Percentiles rank a stretch among this genome's conserved stretches.
These are phyloP conservation scores for Pterulicium gracile DNA, from an alignment of 1,284 basidiomycete genomes.

Conservation along the genomic window DNA sequence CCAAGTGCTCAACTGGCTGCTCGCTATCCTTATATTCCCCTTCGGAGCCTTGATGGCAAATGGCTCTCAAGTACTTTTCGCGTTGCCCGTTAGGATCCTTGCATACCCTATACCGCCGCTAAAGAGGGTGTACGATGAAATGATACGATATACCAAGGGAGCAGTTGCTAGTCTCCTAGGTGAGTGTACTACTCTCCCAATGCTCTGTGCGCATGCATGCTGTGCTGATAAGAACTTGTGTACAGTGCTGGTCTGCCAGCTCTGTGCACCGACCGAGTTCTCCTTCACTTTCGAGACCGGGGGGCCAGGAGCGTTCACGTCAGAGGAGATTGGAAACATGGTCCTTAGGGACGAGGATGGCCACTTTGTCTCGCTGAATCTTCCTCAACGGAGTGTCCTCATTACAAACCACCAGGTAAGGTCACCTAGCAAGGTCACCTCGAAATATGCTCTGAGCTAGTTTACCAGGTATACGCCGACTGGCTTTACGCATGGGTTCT, in stretches of 20 bases:
- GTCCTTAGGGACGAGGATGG: constrained; percentile 51
- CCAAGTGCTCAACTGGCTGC: not conserved
- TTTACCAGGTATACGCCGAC: constrained; percentile 70
- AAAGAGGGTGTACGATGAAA: constrained; percentile 27
- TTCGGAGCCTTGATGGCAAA: not conserved
- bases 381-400: constrained; percentile 71
- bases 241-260: constrained; percentile 67
- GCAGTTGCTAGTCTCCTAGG: constrained; percentile 67
- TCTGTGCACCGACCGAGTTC: constrained; percentile 73
- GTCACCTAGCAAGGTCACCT: constrained; percentile 7
- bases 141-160: constrained; percentile 74
- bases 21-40: not conserved
- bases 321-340: constrained; percentile 42
- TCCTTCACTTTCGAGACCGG: constrained; percentile 66
- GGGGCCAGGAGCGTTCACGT: constrained; percentile 48
- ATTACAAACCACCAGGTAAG: constrained; percentile 77
- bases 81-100: not conserved
- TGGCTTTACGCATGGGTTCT: constrained; percentile 92
- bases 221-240: constrained; percentile 11
- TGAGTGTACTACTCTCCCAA: constrained; percentile 25
- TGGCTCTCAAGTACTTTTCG: not conserved
- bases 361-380: constrained; percentile 44
- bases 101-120: not conserved
- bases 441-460: too few species aligned
- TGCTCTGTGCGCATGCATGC: constrained; percentile 7